phyloP scores from a whole-genome alignment of 148 eudicot species.

The Camellia granthamiana region DNA sequence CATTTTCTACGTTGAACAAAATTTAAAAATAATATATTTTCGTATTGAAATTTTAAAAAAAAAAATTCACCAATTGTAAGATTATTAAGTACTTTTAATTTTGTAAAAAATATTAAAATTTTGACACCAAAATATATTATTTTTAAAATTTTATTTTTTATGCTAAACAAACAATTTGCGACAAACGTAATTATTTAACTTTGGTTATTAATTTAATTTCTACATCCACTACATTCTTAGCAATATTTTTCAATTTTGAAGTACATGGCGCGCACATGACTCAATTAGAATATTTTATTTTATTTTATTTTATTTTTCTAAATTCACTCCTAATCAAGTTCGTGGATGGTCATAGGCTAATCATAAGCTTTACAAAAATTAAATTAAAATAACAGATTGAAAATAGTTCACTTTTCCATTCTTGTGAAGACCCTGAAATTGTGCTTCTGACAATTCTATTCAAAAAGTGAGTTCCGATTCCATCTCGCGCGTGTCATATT shows the following conservation, averaged over 20 bases:
- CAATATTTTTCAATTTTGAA: background rate
- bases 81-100: no score
- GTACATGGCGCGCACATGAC: background rate
- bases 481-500: no score
- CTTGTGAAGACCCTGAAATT: background rate
- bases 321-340: background rate
- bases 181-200: background rate
- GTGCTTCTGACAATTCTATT: background rate
- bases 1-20: no score
- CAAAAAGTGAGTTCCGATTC: no score
- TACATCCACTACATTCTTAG: background rate
- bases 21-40: no score
- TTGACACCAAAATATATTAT: no score
- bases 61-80: no score
- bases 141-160: no score
- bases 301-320: no score
- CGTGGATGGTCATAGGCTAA: constrained; percentile 10
- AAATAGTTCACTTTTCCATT: background rate
- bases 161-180: no score
- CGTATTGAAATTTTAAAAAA: no score
- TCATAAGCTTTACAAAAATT: background rate
- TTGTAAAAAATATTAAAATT: no score
- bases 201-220: background rate
- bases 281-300: background rate
- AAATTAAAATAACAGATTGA: background rate